Evolutionary conservation across 208 protist species (phyloP), one percentile per base, ranked within the genome.

Genomic region (Strigomonas culicis): DNA sequence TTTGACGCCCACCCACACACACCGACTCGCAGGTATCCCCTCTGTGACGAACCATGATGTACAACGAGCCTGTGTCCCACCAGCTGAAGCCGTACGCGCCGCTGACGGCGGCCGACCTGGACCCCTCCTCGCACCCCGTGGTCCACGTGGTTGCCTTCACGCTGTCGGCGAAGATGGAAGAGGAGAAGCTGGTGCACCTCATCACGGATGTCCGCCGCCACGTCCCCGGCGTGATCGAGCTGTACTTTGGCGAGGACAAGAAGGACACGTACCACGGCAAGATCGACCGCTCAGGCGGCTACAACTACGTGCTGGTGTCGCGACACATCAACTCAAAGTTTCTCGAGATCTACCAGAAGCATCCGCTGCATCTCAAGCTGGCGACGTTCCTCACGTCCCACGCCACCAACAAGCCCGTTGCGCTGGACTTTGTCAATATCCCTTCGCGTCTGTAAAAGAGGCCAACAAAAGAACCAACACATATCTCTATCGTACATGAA

Each of bases 261-360:
- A 47, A 50, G n/a, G 32, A 72, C 4, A 67, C 81, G 10, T 88
- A 70, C 59, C 36, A 8, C 7, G 80, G 74, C 41, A 84, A 88
- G 70, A 68, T 68, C 2, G 78, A 85, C 57, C 59, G 63, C 60
- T 70, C 61, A 17, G 57, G 53, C 13, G 78, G 72, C 41, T 87
- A 79, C 62, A 85, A 78, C 1, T 79, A 86, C 47, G 77, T 68
- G 6, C 67, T 88, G 13, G 75, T 88, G 10, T 84, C 79, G 25
- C 82, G 77, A 31, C 81, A 86, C 65, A 52, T 74, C 13, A 79
- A 75, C 47, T 64, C 72, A 2, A 60, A 63, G 21, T 70, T 70
- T 0, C 60, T 88, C 41, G 52, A 57, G 19, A 39, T 73, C 8
- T 84, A 81, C 62, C 61, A 53, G 1, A 52, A 57, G 4, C 59